These are phyloP conservation scores for Rhododendron molle DNA, from an alignment of 148 eudicot genomes.

Conservation along the genomic window DNA sequence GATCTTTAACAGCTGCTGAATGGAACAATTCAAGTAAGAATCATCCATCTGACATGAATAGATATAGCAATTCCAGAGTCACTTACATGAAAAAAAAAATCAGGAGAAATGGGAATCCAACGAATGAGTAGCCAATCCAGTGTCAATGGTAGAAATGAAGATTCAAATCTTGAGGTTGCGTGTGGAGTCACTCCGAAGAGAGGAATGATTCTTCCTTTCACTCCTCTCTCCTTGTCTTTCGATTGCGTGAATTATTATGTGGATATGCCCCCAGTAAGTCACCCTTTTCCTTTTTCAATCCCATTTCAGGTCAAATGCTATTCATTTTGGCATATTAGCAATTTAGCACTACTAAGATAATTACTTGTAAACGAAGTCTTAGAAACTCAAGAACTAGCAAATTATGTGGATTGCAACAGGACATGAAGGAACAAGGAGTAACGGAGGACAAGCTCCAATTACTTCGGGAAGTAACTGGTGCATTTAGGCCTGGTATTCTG, in stretches of 20 bases:
- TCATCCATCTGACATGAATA: not conserved
- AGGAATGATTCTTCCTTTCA: constrained; percentile 60
- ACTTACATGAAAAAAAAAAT: not conserved
- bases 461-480: constrained; percentile 38
- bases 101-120: constrained; percentile 43
- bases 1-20: constrained; percentile 31
- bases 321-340: not conserved
- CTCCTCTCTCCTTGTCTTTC: constrained; percentile 46
- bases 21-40: constrained; percentile 42
- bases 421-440: constrained; percentile 47
- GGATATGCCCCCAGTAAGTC: constrained; percentile 48
- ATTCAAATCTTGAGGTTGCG: constrained; percentile 26
- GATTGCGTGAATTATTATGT: constrained; percentile 40
- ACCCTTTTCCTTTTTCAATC: not conserved
- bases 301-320: not conserved
- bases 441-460: constrained; percentile 35
- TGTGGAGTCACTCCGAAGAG: constrained; percentile 33
- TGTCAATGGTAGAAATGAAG: constrained; percentile 24
- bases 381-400: not conserved
- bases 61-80: not conserved
- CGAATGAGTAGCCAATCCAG: constrained; percentile 33
- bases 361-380: not conserved
- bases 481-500: constrained; percentile 47
- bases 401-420: constrained; percentile 18
- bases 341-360: not conserved